Conservation (phyloP, 192 early-diverging fungal genomes). For the Mortierella hygrophila region DNA sequence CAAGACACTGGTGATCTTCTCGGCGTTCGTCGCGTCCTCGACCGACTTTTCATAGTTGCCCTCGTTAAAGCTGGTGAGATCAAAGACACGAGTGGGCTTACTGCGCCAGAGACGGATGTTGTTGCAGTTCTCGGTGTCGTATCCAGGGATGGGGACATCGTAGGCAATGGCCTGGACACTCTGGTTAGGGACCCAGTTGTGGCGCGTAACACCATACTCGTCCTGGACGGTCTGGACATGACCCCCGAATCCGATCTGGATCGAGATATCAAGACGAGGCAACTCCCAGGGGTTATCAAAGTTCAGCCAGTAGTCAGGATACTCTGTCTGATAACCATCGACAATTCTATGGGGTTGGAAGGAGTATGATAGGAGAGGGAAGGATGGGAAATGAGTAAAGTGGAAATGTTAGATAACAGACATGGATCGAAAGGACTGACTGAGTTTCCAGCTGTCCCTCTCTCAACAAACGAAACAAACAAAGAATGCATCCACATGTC, state of each 20-base stretch:
- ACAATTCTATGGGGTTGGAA: slow-evolving; percentile 68
- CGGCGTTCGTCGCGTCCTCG: slow-evolving; percentile 90
- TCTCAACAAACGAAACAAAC: not conserved
- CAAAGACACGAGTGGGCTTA: slow-evolving; percentile 91
- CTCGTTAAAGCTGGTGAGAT: slow-evolving; percentile 86
- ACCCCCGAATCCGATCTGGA: slow-evolving; percentile 93
- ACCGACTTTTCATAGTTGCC: slow-evolving; percentile 96
- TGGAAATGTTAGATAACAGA: not conserved
- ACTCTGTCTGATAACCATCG: slow-evolving; percentile 95
- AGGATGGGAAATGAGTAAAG: not conserved
- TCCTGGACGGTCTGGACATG: slow-evolving; percentile 81
- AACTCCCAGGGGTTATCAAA: slow-evolving; percentile 98
- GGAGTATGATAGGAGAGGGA: not conserved
- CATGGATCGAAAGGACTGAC: not conserved
- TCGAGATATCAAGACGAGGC: slow-evolving; percentile 90
- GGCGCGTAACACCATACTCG: slow-evolving; percentile 72
- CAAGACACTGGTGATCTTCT: slow-evolving; percentile 94
- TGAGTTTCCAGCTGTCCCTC: not conserved
- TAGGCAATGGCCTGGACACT: slow-evolving; percentile 94
- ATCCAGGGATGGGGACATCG: slow-evolving; percentile 98
- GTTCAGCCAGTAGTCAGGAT: slow-evolving; percentile 97
- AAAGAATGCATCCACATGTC: not conserved
- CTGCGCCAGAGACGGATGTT: slow-evolving; percentile 98
- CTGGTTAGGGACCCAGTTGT: slow-evolving; percentile 89
- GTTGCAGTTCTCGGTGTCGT: slow-evolving; percentile 92